phyloP scores from a whole-genome alignment of 129 eudicot species.

The Flaveria linearis region DNA sequence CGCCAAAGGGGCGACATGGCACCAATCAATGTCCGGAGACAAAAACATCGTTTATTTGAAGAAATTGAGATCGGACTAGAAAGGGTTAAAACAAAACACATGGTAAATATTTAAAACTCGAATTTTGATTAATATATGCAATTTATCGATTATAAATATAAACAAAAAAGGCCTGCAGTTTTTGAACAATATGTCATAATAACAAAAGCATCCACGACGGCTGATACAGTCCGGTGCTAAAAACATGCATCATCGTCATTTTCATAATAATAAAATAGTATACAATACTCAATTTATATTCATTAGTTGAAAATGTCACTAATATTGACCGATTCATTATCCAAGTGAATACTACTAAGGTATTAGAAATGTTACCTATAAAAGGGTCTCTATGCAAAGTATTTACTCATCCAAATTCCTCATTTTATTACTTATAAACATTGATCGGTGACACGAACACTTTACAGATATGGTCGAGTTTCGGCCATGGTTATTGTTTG shows the following conservation, averaged over 20 bases:
- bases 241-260: conserved; percentile 14
- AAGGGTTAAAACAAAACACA: too few relatives aligned
- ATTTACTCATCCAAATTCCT: conserved; percentile 23
- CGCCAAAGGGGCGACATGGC: too few relatives aligned
- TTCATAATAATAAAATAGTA: not conserved
- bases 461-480: conserved; percentile 5
- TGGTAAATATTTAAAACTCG: too few relatives aligned
- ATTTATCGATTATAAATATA: not conserved
- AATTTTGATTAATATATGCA: too few relatives aligned
- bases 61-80: too few relatives aligned
- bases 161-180: conserved; percentile 3
- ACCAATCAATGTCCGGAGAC: too few relatives aligned
- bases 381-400: not conserved
- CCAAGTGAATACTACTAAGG: not conserved
- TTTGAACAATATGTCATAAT: not conserved
- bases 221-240: not conserved
- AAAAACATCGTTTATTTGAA: too few relatives aligned
- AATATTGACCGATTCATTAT: conserved; percentile 19
- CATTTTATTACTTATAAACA: not conserved
- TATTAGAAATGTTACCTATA: conserved; percentile 20
- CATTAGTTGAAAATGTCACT: conserved; percentile 23
- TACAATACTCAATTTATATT: not conserved
- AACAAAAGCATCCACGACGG: conserved; percentile 1
- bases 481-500: conserved; percentile 24
- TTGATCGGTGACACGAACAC: too few relatives aligned